Base-by-base conservation (phyloP, 208 protist genomes). In the Cochliopodium minus region DNA sequence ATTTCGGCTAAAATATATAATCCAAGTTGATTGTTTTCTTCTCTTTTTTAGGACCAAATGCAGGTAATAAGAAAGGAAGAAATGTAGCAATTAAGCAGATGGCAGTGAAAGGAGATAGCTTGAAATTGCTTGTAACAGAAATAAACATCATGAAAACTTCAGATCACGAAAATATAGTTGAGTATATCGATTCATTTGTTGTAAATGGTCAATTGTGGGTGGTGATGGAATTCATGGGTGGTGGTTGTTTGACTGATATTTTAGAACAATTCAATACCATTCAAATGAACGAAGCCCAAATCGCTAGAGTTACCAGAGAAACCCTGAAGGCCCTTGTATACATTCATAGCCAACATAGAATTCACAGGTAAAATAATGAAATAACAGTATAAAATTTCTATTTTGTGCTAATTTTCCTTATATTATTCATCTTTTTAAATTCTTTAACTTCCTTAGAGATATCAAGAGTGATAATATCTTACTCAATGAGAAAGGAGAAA, bases 71-170 rank as follows among this genome's bases (percentile, higher is more conserved):
- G 10, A 88, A 78, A 4, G 67, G 71, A 26, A 69, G 79, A 29
- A 73, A 85, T 45, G 76, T 85, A 0, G 85, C 85, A 4, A 76
- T 89, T 22, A 91, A 91, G 61, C 71, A 83, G 45, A 78, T 89
- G 4, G 67, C 51, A 34, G 67, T 87, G 0, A 66, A 86, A 11
- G 70, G 63, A 1, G 79, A 87, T 58, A 79, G 77, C 34, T 42
- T 88, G 1, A 71, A 84, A 17, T 74, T 60, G 30, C 73, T 88
- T 33, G 70, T 76, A 22, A 65, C 73, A 32, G 85, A 91, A 61
- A 79, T 91, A 36, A 67, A 71, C 38, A 86, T 91, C 59, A 64
- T 91, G 35, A 61, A 80, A 25, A 58, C 69, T 46, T 88, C 80
- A 47, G 22, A 73, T 22, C 81, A 87, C 62, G 74, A 81, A 0